Percentiles rank a stretch among this genome's conserved stretches.
These are phyloP conservation scores for Cinchona pubescens DNA, from an alignment of 257 asterid genomes.

Conservation along the genomic window DNA sequence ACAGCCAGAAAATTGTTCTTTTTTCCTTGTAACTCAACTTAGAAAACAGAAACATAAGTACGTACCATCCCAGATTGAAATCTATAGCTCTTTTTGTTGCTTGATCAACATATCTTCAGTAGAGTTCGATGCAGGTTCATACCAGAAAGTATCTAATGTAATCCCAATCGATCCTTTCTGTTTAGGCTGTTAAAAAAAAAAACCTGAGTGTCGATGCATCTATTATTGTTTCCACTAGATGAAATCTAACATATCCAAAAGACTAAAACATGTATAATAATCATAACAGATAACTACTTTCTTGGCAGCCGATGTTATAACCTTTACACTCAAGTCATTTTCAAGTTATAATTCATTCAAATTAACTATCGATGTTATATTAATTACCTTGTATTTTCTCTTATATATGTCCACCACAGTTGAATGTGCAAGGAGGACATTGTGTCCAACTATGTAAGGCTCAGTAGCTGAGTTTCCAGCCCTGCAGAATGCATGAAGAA, in stretches of 20 bases:
- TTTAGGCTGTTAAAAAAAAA: constrained; percentile 29
- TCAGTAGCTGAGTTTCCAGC: constrained; percentile 81
- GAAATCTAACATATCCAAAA: background rate
- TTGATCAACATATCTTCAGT: constrained; percentile 46
- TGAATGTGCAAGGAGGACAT: constrained; percentile 65
- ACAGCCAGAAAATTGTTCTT: background rate
- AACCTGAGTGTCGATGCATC: background rate
- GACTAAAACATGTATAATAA: background rate
- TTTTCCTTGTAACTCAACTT: background rate
- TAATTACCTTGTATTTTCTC: constrained; percentile 61
- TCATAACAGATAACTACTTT: background rate
- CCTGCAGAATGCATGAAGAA: constrained; percentile 47
- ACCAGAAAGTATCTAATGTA: constrained; percentile 64
- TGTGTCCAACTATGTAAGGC: constrained; percentile 74
- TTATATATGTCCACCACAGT: constrained; percentile 51
- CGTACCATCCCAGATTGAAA: constrained; percentile 83
- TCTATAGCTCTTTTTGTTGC: constrained; percentile 72
- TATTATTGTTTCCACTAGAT: background rate
- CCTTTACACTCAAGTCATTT: no score
- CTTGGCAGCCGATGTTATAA: background rate
- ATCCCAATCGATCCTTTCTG: constrained; percentile 75
- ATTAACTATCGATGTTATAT: background rate
- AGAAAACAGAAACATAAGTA: constrained; percentile 16
- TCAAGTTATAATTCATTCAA: background rate
- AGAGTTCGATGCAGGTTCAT: constrained; percentile 51